Evolutionary conservation across 768 basidiomycete genomes (phyloP), one percentile per base, ranked within the genome.

Genomic region (Saitozyma podzolica): DNA sequence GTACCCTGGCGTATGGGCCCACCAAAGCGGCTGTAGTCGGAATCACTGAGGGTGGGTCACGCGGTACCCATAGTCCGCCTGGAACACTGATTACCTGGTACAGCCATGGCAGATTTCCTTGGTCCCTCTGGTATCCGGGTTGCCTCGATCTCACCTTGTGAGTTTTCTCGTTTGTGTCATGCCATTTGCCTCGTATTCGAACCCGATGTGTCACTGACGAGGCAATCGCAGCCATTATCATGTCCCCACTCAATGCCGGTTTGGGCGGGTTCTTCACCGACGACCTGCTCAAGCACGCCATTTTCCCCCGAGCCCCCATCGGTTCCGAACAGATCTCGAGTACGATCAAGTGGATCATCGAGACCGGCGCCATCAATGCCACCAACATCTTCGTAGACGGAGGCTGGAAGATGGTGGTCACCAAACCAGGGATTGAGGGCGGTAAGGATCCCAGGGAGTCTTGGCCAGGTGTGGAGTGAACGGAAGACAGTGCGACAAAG

Each of bases 111-210:
- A 37, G 74, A 78, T 53, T 78, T 66, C 66, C 61, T 78, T 6
- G 76, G 74, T 49, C 74, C 76, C 5, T 69, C 66, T 9, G 76
- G 74, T 40, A 78, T 78, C 63, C 58, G 76, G 41, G 72, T 74
- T 8, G 66, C 59, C 54, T 71, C 70, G 7, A 66, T 78, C 54
- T 78, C 74, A 9, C 76, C 76, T 48, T 76, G 72, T 56, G 64
- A 73, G 64, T 72, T 3, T 66, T 8, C 39, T 47, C 62, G n/a
- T n/a, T 60, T 39, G 17, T 43, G 50, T 40, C 19, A 49, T 19
- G 53, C 11, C 17, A 20, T 50, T 50, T 50, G 43, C 40, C 43
- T 19, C 20, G 43, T 57, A 56, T 51, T 50, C 20, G n/a, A n/a
- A n/a, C n/a, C n/a, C n/a, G n/a, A n/a, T n/a, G n/a, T n/a, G n/a